A percentile compares a stretch with the other conserved stretches of the same genome.
Evolutionary conservation across 2,329 filamentous ascomycete genomes (phyloP).

Genomic region (Cladosporium halotolerans): DNA sequence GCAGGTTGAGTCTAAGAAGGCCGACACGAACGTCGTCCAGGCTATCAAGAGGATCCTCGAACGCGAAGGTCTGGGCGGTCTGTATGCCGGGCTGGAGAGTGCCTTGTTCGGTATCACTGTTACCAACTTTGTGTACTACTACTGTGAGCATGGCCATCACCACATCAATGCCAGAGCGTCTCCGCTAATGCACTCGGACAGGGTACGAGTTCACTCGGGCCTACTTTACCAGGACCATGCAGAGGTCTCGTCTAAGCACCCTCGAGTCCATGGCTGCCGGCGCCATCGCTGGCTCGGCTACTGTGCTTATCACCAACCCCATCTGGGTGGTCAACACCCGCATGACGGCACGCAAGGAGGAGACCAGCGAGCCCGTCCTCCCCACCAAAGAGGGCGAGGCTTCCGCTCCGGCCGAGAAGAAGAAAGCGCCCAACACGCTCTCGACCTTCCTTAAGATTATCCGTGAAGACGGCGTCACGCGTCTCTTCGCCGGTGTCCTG

Average conservation of each 20-base stretch:
- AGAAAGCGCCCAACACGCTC: conserved; percentile 62
- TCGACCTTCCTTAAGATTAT: conserved; percentile 75
- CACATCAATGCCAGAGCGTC: background rate
- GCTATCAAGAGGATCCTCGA: conserved; percentile 82
- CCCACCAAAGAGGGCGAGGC: conserved; percentile 32
- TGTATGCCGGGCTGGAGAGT: conserved; percentile 89
- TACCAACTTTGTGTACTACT: conserved; percentile 99
- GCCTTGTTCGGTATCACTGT: conserved; percentile 96
- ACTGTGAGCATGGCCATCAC: conserved; percentile 52
- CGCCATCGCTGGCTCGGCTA: conserved; percentile 86
- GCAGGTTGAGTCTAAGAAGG: conserved; percentile 93
- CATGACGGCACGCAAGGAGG: conserved; percentile 84
- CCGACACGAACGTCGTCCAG: conserved; percentile 74
- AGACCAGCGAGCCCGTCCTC: conserved; percentile 34
- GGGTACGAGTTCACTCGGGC: conserved; percentile 94
- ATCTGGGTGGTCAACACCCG: conserved; percentile 99
- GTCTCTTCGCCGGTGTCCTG: conserved; percentile 86
- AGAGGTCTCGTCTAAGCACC: conserved; percentile 75
- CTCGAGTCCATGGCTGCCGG: conserved; percentile 92
- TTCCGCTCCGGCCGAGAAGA: conserved; percentile 28
- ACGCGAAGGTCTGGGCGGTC: conserved; percentile 79
- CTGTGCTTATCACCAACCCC: conserved; percentile 92
- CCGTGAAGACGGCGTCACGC: conserved; percentile 72
- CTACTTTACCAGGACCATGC: conserved; percentile 73
- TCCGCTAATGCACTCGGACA: conserved; percentile 19